Conservation (phyloP, 2,329 filamentous ascomycete genomes). For the Hymenoscyphus salicellus region DNA sequence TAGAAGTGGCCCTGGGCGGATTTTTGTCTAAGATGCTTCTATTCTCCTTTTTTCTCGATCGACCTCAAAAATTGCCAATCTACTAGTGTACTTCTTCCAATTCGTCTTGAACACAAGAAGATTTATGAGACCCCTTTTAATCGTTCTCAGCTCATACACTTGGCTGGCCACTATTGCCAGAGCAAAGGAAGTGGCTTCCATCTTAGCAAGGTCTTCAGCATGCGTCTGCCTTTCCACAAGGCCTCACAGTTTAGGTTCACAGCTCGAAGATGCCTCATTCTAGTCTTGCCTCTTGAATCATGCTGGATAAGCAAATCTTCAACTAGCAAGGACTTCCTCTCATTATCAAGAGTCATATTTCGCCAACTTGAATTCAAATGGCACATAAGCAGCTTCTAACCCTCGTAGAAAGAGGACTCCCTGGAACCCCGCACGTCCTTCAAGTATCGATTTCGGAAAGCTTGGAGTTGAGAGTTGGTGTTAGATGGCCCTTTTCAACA, state of each 20-base stretch:
- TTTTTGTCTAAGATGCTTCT: too few relatives aligned
- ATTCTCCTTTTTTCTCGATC: too few relatives aligned
- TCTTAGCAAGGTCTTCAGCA: neutral
- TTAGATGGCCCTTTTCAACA: conserved; percentile 3
- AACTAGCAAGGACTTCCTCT: conserved; percentile 20
- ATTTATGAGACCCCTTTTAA: too few relatives aligned
- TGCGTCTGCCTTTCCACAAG: neutral
- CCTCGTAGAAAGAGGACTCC: too few relatives aligned
- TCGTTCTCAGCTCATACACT: too few relatives aligned
- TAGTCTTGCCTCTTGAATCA: conserved; percentile 11
- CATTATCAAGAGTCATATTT: conserved; percentile 14
- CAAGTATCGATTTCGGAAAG: too few relatives aligned
- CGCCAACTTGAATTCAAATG: conserved; percentile 14
- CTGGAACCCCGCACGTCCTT: too few relatives aligned
- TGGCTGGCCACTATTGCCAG: too few relatives aligned
- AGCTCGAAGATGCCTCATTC: neutral
- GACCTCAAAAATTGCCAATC: too few relatives aligned
- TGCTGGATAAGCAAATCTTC: conserved; percentile 21
- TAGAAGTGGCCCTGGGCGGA: too few relatives aligned
- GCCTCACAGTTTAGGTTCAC: neutral
- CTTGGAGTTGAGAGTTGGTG: conserved; percentile 14
- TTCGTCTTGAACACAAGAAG: too few relatives aligned
- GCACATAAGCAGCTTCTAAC: conserved; percentile 17
- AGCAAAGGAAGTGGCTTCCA: neutral
- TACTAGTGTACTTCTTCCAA: too few relatives aligned